phyloP scores from a whole-genome alignment of 495 filamentous ascomycete species.

The Daldinia decipiens region DNA sequence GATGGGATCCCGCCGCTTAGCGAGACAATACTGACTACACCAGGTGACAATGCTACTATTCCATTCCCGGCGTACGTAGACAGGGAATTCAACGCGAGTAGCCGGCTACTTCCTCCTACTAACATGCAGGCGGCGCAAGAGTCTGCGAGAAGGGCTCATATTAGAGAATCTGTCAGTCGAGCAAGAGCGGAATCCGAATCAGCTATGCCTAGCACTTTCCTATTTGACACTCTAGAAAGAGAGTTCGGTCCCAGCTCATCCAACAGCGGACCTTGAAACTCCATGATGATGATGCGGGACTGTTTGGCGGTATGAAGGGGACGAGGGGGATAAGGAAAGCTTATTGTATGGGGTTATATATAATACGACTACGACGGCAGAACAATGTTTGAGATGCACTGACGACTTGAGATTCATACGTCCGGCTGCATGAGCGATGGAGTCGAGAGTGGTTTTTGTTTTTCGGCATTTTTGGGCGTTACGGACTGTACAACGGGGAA shows the following conservation, averaged over 20 bases:
- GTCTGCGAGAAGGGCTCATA: constrained; percentile 41
- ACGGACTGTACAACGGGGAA: constrained; percentile 23
- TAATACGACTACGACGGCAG: constrained; percentile 25
- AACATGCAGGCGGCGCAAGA: constrained; percentile 43
- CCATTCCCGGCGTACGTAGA: not conserved
- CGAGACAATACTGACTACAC: not conserved
- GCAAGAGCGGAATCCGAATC: constrained; percentile 43
- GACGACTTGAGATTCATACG: constrained; percentile 37
- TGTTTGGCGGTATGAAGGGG: not conserved
- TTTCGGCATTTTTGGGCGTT: constrained; percentile 7
- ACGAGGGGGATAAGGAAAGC: not conserved
- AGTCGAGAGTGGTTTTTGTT: constrained; percentile 35
- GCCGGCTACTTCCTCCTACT: constrained; percentile 7
- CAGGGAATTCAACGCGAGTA: constrained; percentile 9
- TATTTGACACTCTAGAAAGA: constrained; percentile 10
- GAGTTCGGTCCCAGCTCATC: constrained; percentile 40
- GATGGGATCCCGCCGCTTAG: constrained; percentile 6
- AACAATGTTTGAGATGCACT: constrained; percentile 22
- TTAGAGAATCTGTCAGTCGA: constrained; percentile 34
- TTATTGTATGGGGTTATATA: constrained; percentile 21
- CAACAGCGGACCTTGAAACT: constrained; percentile 37
- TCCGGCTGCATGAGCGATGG: constrained; percentile 45
- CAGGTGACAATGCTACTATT: not conserved
- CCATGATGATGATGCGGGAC: not conserved
- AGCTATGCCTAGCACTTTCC: not conserved